These are phyloP conservation scores for Podaxis carcinomalis DNA, from an alignment of 768 basidiomycete genomes.

Conservation along the genomic window DNA sequence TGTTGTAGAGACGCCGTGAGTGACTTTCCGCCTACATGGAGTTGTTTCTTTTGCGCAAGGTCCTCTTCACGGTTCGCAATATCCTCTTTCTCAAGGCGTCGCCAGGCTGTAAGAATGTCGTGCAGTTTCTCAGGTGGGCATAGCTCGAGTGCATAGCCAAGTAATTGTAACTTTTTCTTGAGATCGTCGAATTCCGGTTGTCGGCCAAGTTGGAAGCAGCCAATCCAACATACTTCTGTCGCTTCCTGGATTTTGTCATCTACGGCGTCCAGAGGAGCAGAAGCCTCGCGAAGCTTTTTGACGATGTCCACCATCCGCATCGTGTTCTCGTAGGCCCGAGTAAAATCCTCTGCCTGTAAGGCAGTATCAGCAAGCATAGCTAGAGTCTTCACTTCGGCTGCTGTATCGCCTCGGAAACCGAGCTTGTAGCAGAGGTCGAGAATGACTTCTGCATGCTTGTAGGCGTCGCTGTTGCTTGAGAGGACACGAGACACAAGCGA, in stretches of 20 bases:
- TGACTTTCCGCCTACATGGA: slow-evolving; percentile 8
- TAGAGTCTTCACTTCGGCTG: slow-evolving; percentile 77
- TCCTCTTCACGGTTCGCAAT: slow-evolving; percentile 44
- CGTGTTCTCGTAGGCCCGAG: slow-evolving; percentile 65
- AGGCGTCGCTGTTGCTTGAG: slow-evolving; percentile 79
- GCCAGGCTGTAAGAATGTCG: slow-evolving; percentile 78
- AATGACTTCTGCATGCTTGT: slow-evolving; percentile 89
- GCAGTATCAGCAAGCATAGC: slow-evolving; percentile 93
- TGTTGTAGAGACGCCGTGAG: not conserved
- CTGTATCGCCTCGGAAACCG: slow-evolving; percentile 66
- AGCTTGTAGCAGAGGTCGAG: slow-evolving; percentile 88
- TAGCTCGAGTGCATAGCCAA: slow-evolving; percentile 81
- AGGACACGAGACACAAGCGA: slow-evolving; percentile 85
- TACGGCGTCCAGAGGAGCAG: slow-evolving; percentile 23
- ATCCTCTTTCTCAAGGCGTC: slow-evolving; percentile 66
- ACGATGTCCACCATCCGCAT: slow-evolving; percentile 68
- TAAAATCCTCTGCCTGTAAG: slow-evolving; percentile 76
- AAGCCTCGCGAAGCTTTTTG: slow-evolving; percentile 37
- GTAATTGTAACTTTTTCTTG: slow-evolving; percentile 58
- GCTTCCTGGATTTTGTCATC: slow-evolving; percentile 51
- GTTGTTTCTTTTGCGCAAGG: slow-evolving; percentile 15
- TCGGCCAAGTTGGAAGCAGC: slow-evolving; percentile 83
- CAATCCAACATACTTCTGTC: slow-evolving; percentile 84
- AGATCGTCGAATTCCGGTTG: slow-evolving; percentile 73
- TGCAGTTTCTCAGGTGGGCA: slow-evolving; percentile 80